Conservation (phyloP, 208 protist species). For the Trypanosoma lewisi region DNA sequence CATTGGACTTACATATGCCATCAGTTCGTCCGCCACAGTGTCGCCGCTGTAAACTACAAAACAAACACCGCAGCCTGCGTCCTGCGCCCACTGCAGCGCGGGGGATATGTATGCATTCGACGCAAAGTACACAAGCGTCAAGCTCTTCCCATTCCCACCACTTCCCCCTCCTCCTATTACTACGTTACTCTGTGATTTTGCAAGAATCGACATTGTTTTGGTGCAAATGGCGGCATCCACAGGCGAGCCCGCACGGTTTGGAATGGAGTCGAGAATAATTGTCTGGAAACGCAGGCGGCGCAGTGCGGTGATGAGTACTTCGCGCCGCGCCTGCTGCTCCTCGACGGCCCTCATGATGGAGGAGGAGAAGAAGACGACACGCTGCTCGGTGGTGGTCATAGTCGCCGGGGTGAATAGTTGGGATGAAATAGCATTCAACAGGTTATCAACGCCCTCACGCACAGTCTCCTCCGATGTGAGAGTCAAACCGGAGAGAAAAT, state of each 20-base stretch:
- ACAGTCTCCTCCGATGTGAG: conserved; percentile 48
- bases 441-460: conserved; percentile 33
- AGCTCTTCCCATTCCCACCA: background rate
- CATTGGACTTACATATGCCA: conserved; percentile 39
- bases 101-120: conserved; percentile 60
- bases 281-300: conserved; percentile 71
- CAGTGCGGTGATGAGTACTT: conserved; percentile 50
- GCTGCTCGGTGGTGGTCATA: conserved; percentile 29
- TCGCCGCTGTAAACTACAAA: conserved; percentile 65
- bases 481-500: conserved; percentile 67
- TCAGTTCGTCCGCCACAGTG: conserved; percentile 62
- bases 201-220: conserved; percentile 40
- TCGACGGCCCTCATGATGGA: conserved; percentile 45
- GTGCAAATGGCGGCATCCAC: conserved; percentile 78
- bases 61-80: conserved; percentile 40
- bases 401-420: conserved; percentile 34
- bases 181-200: conserved; percentile 25
- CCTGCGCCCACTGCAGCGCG: conserved; percentile 49
- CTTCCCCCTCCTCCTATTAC: background rate
- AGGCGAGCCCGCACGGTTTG: conserved; percentile 52
- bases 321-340: conserved; percentile 26
- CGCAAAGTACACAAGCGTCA: conserved; percentile 36
- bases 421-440: conserved; percentile 37
- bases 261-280: conserved; percentile 52
- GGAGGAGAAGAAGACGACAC: conserved; percentile 71